Conservation (phyloP, 1,284 basidiomycete species). For the Fomitopsis palustris region DNA sequence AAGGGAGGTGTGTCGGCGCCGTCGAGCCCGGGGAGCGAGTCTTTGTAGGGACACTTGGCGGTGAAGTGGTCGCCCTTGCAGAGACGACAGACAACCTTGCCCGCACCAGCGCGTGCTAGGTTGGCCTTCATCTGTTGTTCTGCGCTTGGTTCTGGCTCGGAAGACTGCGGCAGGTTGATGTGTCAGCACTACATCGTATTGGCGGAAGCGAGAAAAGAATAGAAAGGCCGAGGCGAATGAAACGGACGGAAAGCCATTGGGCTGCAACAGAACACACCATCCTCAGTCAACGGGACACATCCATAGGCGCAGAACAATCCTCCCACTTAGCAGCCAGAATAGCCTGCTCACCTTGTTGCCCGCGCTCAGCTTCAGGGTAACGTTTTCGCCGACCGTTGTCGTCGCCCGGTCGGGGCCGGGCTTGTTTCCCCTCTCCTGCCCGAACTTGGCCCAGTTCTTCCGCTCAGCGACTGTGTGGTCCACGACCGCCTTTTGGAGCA, state of each 20-base stretch:
- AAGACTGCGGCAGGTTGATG: conserved; percentile 29
- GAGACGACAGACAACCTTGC: conserved; percentile 90
- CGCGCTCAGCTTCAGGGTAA: conserved; percentile 80
- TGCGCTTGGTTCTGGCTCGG: conserved; percentile 67
- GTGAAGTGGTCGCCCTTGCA: conserved; percentile 99
- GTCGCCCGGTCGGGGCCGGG: conserved; percentile 92
- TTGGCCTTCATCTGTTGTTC: conserved; percentile 72
- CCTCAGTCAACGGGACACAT: too few species aligned
- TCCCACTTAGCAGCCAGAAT: background rate
- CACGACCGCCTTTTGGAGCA: conserved; percentile 89
- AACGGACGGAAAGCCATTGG: background rate
- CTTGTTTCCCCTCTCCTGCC: conserved; percentile 85
- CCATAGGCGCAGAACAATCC: too few species aligned
- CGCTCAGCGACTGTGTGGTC: conserved; percentile 93
- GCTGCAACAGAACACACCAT: too few species aligned
- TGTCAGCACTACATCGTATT: background rate
- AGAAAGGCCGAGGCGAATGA: background rate
- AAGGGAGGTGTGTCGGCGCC: conserved; percentile 47
- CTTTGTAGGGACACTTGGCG: conserved; percentile 98
- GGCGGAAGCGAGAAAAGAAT: background rate
- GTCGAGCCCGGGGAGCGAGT: conserved; percentile 82
- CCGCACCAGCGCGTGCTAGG: conserved; percentile 70
- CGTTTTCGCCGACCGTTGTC: conserved; percentile 93
- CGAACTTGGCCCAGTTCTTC: conserved; percentile 94
- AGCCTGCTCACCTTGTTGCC: conserved; percentile 69